Evolutionary conservation across 2,329 filamentous ascomycete species (phyloP).

Genomic region (Massarina eburnea): DNA sequence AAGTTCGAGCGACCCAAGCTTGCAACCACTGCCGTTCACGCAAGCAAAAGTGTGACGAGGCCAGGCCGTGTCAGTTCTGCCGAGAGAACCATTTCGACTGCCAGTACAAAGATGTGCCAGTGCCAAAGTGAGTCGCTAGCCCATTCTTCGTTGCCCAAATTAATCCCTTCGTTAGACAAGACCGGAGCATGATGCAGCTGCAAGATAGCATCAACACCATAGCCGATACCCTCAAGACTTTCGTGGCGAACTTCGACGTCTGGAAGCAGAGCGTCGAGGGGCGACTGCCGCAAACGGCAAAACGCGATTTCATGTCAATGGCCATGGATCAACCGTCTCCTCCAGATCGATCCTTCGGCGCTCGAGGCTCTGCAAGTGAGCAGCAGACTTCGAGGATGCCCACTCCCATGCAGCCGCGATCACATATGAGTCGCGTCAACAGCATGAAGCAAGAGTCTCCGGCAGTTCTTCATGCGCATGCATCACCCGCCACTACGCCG

Average conservation of each 20-base stretch:
- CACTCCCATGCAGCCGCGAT: slow-evolving; percentile 31
- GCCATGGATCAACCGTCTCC: slow-evolving; percentile 30
- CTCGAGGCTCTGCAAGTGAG: slow-evolving; percentile 24
- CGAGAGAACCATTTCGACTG: slow-evolving; percentile 83
- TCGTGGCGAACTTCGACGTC: slow-evolving; percentile 34
- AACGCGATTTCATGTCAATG: slow-evolving; percentile 11
- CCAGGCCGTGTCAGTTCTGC: slow-evolving; percentile 60
- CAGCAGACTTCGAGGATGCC: slow-evolving; percentile 28
- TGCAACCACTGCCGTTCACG: slow-evolving; percentile 57
- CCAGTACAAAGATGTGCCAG: slow-evolving; percentile 86
- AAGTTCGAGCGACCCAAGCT: slow-evolving; percentile 58
- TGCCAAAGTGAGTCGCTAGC: slow-evolving; percentile 71
- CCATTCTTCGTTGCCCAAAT: slow-evolving; percentile 3
- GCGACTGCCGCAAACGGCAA: slow-evolving; percentile 22
- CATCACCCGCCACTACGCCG: slow-evolving; percentile 27
- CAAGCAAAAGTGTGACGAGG: slow-evolving; percentile 47
- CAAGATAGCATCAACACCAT: slow-evolving; percentile 47
- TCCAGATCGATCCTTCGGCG: slow-evolving; percentile 29
- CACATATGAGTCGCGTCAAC: slow-evolving; percentile 28
- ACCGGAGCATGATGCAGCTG: slow-evolving; percentile 55
- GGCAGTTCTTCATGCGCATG: slow-evolving; percentile 24
- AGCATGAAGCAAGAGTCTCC: slow-evolving; percentile 41
- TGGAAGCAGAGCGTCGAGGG: slow-evolving; percentile 38
- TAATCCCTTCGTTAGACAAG: slow-evolving; percentile 40
- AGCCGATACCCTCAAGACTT: slow-evolving; percentile 31